Evolutionary conservation across 1,284 basidiomycete genomes (phyloP).

Genomic region (Sporisorium sorghi): DNA sequence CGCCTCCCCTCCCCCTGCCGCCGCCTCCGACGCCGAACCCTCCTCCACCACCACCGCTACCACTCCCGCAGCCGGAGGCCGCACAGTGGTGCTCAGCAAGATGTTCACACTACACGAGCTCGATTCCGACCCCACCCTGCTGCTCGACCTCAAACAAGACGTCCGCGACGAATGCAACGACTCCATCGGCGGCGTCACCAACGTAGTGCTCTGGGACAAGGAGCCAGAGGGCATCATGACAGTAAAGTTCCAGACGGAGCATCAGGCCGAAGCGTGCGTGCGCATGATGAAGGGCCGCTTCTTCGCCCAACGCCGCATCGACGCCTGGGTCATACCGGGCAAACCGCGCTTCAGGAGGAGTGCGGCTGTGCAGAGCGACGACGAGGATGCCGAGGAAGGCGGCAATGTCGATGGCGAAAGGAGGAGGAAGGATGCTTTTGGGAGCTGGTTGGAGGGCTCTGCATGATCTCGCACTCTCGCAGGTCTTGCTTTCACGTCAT

Average conservation of each 20-base stretch:
- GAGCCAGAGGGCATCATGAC: slow-evolving; percentile 96
- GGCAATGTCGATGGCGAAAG: slow-evolving; percentile 16
- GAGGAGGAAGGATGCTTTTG: slow-evolving; percentile 28
- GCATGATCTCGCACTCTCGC: neutral
- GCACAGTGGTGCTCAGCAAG: slow-evolving; percentile 71
- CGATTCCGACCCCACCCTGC: slow-evolving; percentile 84
- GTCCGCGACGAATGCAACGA: slow-evolving; percentile 90
- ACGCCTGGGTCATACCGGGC: slow-evolving; percentile 83
- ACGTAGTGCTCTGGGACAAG: slow-evolving; percentile 94
- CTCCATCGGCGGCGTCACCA: slow-evolving; percentile 91
- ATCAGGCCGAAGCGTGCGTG: slow-evolving; percentile 89
- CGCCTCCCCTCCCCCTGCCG: slow-evolving; percentile 17
- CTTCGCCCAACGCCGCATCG: slow-evolving; percentile 85
- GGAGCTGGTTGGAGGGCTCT: slow-evolving; percentile 20
- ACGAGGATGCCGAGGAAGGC: slow-evolving; percentile 40
- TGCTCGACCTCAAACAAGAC: slow-evolving; percentile 94
- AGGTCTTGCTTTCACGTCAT: neutral
- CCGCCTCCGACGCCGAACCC: slow-evolving; percentile 7
- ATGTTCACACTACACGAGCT: slow-evolving; percentile 94
- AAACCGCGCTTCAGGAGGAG: slow-evolving; percentile 84
- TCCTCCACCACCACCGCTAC: slow-evolving; percentile 1
- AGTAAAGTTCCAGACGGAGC: slow-evolving; percentile 88
- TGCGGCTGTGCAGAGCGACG: slow-evolving; percentile 9
- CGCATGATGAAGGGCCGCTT: slow-evolving; percentile 96
- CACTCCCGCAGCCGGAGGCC: neutral